Conservation (phyloP, 2,329 filamentous ascomycete genomes). For the Sarocladium strictum region DNA sequence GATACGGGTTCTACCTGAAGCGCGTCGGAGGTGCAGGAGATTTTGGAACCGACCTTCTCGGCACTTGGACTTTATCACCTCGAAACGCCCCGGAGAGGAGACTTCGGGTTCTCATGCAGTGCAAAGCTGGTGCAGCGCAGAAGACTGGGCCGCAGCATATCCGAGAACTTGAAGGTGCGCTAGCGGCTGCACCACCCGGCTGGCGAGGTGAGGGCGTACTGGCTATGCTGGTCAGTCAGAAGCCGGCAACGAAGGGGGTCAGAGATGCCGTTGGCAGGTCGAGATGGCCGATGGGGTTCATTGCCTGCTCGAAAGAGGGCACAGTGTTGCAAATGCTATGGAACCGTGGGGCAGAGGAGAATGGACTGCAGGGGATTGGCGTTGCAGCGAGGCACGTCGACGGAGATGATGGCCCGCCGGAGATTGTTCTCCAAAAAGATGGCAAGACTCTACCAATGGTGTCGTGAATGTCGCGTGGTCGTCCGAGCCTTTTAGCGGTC, state of each 20-base stretch:
- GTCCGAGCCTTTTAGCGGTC: constrained; percentile 1
- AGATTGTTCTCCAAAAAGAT: constrained; percentile 46
- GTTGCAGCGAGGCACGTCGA: constrained; percentile 41
- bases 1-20: constrained; percentile 57
- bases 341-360: constrained; percentile 59
- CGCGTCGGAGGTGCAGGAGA: constrained; percentile 63
- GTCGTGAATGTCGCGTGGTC: constrained; percentile 1
- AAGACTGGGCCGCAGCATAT: constrained; percentile 53
- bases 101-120: constrained; percentile 54
- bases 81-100: constrained; percentile 17
- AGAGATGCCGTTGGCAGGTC: constrained; percentile 64
- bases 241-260: constrained; percentile 71
- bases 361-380: constrained; percentile 55
- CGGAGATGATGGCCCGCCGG: constrained; percentile 24
- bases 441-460: constrained; percentile 32
- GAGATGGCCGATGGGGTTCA: constrained; percentile 64
- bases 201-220: constrained; percentile 64
- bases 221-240: constrained; percentile 64
- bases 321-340: constrained; percentile 62
- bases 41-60: constrained; percentile 68
- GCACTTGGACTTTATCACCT: constrained; percentile 48
- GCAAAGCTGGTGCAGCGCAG: constrained; percentile 54
- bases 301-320: constrained; percentile 55
- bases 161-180: constrained; percentile 75
- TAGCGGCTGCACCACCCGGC: constrained; percentile 64